Conservation (phyloP, 1,284 basidiomycete species). For the Microbotryum saponariae region DNA sequence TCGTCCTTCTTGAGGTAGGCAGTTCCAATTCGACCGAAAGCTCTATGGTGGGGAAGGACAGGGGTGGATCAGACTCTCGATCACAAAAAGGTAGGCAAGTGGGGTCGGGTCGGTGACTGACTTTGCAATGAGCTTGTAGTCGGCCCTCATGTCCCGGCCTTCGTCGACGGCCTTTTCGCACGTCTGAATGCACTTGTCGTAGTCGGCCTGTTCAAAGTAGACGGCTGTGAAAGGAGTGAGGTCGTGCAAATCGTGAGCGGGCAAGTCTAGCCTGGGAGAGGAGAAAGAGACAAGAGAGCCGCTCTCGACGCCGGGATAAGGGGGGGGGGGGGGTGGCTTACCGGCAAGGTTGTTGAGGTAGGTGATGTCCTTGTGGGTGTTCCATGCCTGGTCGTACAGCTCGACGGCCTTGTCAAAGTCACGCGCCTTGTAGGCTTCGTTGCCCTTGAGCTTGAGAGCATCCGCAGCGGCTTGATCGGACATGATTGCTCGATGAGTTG, state of each 20-base stretch:
- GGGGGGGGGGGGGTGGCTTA: slow-evolving; percentile 46
- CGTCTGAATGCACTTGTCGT: slow-evolving; percentile 79
- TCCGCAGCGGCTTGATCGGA: slow-evolving; percentile 15
- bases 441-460: slow-evolving; percentile 60
- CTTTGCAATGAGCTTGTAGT: slow-evolving; percentile 54
- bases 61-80: neutral
- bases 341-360: slow-evolving; percentile 85
- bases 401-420: slow-evolving; percentile 39
- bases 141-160: slow-evolving; percentile 57
- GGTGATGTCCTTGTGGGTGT: slow-evolving; percentile 82
- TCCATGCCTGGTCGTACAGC: slow-evolving; percentile 70
- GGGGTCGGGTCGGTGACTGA: slow-evolving; percentile 18
- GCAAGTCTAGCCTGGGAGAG: neutral
- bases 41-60: slow-evolving; percentile 45
- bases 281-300: neutral
- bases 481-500: slow-evolving; percentile 5
- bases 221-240: slow-evolving; percentile 52
- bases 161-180: slow-evolving; percentile 94
- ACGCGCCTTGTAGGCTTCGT: slow-evolving; percentile 70
- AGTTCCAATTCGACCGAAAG: slow-evolving; percentile 80
- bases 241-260: neutral
- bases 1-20: slow-evolving; percentile 80
- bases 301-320: too few species aligned
- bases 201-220: slow-evolving; percentile 88
- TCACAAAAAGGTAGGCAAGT: neutral